Base-by-base conservation (phyloP, 495 filamentous ascomycete genomes). In the Aspergillus sparsus region DNA sequence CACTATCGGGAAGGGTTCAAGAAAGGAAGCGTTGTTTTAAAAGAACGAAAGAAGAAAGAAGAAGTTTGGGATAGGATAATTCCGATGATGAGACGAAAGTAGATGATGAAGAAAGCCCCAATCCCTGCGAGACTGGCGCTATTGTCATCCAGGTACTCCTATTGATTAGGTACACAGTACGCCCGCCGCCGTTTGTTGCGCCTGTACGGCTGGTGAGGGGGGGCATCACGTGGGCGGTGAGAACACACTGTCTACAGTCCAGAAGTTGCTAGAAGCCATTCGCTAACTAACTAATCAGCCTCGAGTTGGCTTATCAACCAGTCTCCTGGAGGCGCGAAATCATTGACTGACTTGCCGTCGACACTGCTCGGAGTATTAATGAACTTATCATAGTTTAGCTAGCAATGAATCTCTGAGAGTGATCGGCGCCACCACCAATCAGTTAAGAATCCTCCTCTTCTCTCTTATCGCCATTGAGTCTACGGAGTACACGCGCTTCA, bases 221-320 rank as follows among this genome's bases (percentile, higher is more conserved):
- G 55, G 46, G 36, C 21, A 55, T 63, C 62, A 63, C 53, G 62
- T 63, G 62, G 62, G 62, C 62, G 62, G 62, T 63, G 62, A 58
- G 39, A 21, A 9, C n/a, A 9, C n/a, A 12, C 32, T 5, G 42
- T 7, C 54, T 7, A 33, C n/a, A 32, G 11, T 5, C 27, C 36
- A 57, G 62, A 63, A 63, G 57, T 54, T 60, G 52, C 62, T 63
- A 63, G 62, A 63, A 63, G 53, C 32, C 34, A 44, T 18, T n/a
- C 21, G 47, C 59, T 63, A 49, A 60, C 59, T 63, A 49, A 60
- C 44, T 39, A 37, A 42, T 44, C 21, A 27, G 21, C 21, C 21
- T 3, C 1, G 21, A 27, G 21, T 3, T 27, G 3, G 21, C 21
- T 27, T 27, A 27, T 27, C 21, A 45, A 56, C n/a, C 32, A 55